Percentiles rank a stretch among this genome's conserved stretches.
These are phyloP conservation scores for Dalbergia cultrata DNA, from an alignment of 306 rosid genomes.

Conservation along the genomic window DNA sequence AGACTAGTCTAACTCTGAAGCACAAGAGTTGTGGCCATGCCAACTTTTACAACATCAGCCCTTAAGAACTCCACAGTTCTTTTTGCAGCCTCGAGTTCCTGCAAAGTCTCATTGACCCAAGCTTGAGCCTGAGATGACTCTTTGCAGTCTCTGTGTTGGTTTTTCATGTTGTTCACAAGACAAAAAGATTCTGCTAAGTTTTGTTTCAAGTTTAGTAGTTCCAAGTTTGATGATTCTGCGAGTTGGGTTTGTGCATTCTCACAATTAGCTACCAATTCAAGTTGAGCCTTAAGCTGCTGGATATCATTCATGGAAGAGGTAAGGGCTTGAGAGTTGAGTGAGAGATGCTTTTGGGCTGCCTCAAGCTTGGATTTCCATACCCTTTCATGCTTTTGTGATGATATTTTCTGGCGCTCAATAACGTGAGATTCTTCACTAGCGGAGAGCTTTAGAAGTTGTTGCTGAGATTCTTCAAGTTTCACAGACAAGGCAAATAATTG, in stretches of 20 bases:
- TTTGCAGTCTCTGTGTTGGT: slow-evolving; percentile 56
- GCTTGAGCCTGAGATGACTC: slow-evolving; percentile 72
- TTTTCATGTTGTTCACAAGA: slow-evolving; percentile 70
- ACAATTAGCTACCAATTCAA: slow-evolving; percentile 63
- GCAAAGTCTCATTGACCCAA: slow-evolving; percentile 71
- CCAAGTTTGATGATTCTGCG: slow-evolving; percentile 57
- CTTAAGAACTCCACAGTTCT: slow-evolving; percentile 70
- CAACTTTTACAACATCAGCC: slow-evolving; percentile 63
- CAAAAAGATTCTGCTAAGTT: slow-evolving; percentile 73
- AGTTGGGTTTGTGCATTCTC: slow-evolving; percentile 63
- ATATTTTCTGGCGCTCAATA: slow-evolving; percentile 57
- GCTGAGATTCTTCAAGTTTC: slow-evolving; percentile 72
- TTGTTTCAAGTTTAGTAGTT: slow-evolving; percentile 65
- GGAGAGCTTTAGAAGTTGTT: slow-evolving; percentile 62
- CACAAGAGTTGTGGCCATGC: slow-evolving; percentile 56
- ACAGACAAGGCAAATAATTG: slow-evolving; percentile 57
- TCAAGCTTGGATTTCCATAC: slow-evolving; percentile 64
- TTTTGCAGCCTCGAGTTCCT: slow-evolving; percentile 82
- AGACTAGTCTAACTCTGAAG: slow-evolving; percentile 69
- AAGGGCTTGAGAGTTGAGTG: slow-evolving; percentile 58
- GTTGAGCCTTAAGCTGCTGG: slow-evolving; percentile 72
- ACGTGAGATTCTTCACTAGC: slow-evolving; percentile 60
- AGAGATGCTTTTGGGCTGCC: slow-evolving; percentile 58
- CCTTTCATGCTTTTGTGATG: slow-evolving; percentile 59
- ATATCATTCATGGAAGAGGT: slow-evolving; percentile 67